Percentiles rank a stretch among this genome's conserved stretches.
Evolutionary conservation across 2,329 filamentous ascomycete species (phyloP).

Genomic region (Nigrospora sphaerica): DNA sequence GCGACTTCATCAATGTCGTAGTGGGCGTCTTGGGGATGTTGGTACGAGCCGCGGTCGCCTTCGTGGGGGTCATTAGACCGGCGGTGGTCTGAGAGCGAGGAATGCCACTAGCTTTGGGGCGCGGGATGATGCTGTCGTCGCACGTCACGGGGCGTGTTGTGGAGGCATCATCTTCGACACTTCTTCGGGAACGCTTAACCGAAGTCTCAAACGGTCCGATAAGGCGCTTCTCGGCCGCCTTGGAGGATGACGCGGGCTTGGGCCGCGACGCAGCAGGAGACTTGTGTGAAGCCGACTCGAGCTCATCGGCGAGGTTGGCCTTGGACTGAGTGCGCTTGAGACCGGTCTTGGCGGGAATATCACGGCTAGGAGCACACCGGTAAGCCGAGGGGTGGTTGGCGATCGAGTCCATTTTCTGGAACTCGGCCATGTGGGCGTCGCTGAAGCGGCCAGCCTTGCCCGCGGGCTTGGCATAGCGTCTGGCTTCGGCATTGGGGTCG

Average conservation of each 20-base stretch:
- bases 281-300: conserved; percentile 12
- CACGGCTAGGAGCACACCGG: conserved; percentile 48
- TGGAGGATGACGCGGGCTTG: conserved; percentile 19
- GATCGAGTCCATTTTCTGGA: conserved; percentile 98
- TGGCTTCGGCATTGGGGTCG: conserved; percentile 9
- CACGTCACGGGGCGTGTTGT: conserved; percentile 53
- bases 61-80: conserved; percentile 70
- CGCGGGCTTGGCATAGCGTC: conserved; percentile 75
- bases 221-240: conserved; percentile 11
- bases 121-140: conserved; percentile 41
- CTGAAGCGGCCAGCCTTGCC: conserved; percentile 75
- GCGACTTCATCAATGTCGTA: conserved; percentile 45
- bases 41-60: conserved; percentile 59
- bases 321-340: conserved; percentile 38
- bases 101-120: conserved; percentile 34
- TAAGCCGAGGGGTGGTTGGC: conserved; percentile 77
- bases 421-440: conserved; percentile 77
- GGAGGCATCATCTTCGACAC: conserved; percentile 61
- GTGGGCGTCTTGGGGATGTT: conserved; percentile 47
- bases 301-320: conserved; percentile 58
- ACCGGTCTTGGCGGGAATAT: conserved; percentile 40
- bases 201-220: conserved; percentile 26
- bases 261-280: conserved; percentile 13
- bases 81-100: conserved; percentile 40
- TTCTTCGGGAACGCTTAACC: conserved; percentile 66